These are phyloP conservation scores for Botrytis deweyae DNA, from an alignment of 2,329 filamentous ascomycete species.

Conservation along the genomic window DNA sequence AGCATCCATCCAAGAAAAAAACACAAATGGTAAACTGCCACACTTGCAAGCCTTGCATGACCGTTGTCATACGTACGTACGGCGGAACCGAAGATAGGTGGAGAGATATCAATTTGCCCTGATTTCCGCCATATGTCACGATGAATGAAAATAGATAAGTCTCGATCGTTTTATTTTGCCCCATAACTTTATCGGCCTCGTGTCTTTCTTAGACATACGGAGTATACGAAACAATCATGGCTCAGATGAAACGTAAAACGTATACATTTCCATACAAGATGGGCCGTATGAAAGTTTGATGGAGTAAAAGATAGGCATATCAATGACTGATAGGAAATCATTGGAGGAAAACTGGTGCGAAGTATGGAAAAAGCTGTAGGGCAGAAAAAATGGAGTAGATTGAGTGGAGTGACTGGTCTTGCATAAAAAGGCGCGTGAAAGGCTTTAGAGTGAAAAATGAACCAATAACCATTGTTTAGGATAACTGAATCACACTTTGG, in stretches of 20 bases:
- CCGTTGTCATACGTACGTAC: constrained; percentile 11
- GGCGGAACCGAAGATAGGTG: neutral
- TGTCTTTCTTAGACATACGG: constrained; percentile 1
- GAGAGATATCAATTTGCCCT: constrained; percentile 4
- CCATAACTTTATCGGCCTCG: constrained; percentile 14
- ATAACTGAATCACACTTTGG: constrained; percentile 16
- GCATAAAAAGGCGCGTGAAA: constrained; percentile 20
- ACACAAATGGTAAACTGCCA: constrained; percentile 21
- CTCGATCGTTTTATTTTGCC: neutral
- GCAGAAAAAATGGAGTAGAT: constrained; percentile 3
- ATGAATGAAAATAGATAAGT: neutral
- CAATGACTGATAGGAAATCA: neutral
- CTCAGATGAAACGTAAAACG: neutral
- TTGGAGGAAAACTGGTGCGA: neutral
- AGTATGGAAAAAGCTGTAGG: neutral
- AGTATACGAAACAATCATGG: constrained; percentile 13
- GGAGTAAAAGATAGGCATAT: neutral
- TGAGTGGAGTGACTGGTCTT: constrained; percentile 19
- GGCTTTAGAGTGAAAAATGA: neutral
- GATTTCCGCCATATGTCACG: neutral
- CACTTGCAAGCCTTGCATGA: constrained; percentile 19
- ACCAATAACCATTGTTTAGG: constrained; percentile 12
- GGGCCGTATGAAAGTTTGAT: neutral
- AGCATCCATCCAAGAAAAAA: neutral
- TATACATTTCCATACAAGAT: constrained; percentile 4